Evolutionary conservation across 1,284 basidiomycete species (phyloP), one percentile per base, ranked within the genome.

Genomic region (Puccinia hordei): DNA sequence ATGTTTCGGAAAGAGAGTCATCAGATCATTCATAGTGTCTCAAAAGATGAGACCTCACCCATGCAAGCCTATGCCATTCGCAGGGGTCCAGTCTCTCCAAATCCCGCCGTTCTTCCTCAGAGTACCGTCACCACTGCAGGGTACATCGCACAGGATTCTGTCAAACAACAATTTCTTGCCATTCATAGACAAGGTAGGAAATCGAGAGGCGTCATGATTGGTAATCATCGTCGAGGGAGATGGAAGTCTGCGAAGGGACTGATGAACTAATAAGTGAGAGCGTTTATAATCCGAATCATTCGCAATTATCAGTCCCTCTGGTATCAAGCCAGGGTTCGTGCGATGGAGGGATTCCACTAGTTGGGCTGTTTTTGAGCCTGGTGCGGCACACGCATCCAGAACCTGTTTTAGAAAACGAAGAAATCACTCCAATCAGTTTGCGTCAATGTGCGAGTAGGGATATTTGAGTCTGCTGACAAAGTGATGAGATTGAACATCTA

Each of bases 321-420:
- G 92, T 24, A 80, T 72, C 38, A 73, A 71, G 30, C 66, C 51
- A 27, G 49, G 30, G 17, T 66, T 41, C 49, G 90, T 87, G 1
- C 90, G 88, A 84, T 96, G 94, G 2, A 97, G 87, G 1, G 93
- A 92, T 88, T 97, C 94, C 55, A 97, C 89, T 19, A 97, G 88
- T 87, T 97, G 95, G 5, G 93, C 93, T 8, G 94, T 95, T 90
- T 99, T 99, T 44, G 94, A 97, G 19, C 97, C 97, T 0, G 97
- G 97, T 0, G 97, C 96, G n/a, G 97, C 97, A 85, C 96, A 99
- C 92, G 98, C 94, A 87, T 99, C 96, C 83, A 99, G 90, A 53
- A 94, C 93, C 91, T 94, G 82, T 15, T n/a, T 19, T 35, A 33
- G 51, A 15, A 68, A 57, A 10, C 15, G 30, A 22, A 24, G n/a